A percentile compares a stretch with the other conserved stretches of the same genome.
phyloP scores from a whole-genome alignment of 176 grass and related monocot species.

The Melocanna baccifera region DNA sequence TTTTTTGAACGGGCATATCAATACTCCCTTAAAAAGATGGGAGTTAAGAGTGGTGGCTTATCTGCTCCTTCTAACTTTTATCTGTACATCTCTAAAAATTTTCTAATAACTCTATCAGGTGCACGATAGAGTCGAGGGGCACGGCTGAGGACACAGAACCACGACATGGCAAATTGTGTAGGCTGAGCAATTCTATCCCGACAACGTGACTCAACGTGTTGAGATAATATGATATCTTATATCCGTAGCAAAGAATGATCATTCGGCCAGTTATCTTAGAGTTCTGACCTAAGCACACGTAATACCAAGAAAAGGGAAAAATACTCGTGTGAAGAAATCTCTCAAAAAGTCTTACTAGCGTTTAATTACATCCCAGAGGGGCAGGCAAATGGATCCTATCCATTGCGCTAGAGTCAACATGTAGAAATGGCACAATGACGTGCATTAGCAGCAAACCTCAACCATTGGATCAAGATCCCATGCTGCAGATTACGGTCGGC shows the following conservation, averaged over 20 bases:
- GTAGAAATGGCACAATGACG: not conserved
- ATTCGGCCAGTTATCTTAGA: not conserved
- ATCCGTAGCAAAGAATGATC: no score
- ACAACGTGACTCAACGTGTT: no score
- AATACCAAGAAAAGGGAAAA: not conserved
- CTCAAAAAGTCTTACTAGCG: not conserved
- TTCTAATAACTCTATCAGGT: no score
- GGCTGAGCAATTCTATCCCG: no score
- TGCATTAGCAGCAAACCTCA: not conserved
- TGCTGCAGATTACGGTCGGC: not conserved
- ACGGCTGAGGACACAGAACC: fast-evolving
- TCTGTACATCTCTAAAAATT: no score
- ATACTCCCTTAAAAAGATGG: no score
- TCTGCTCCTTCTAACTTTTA: fast-evolving
- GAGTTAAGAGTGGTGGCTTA: no score
- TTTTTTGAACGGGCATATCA: no score
- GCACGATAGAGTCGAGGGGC: no score
- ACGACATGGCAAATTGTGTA: no score
- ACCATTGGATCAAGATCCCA: not conserved
- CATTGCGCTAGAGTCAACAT: not conserved
- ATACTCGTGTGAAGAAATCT: not conserved
- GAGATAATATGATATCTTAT: no score
- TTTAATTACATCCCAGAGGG: not conserved
- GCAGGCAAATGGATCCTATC: not conserved
- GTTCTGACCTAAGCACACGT: not conserved